Percentiles rank a stretch among this genome's conserved stretches.
These are phyloP conservation scores for Paraphaeosphaeria sporulosa DNA, from an alignment of 2,329 filamentous ascomycete genomes.

Conservation along the genomic window DNA sequence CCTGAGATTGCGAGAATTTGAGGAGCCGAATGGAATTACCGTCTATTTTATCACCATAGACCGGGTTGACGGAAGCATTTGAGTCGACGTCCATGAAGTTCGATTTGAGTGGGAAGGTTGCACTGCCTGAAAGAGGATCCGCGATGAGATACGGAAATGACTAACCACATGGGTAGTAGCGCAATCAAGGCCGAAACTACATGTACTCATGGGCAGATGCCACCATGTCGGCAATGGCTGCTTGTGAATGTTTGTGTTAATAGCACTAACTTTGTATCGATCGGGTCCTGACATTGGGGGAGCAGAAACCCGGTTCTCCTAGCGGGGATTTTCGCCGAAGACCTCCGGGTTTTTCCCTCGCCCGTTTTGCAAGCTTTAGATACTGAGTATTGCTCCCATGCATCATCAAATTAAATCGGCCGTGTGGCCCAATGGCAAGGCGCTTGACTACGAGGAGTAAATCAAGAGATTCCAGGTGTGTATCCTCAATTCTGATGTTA, in stretches of 20 bases:
- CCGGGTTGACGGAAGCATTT: background rate
- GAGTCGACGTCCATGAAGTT: slow-evolving; percentile 10
- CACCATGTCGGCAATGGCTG: background rate
- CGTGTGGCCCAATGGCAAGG: slow-evolving; percentile 61
- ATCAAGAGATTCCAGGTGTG: slow-evolving; percentile 10
- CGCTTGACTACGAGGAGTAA: slow-evolving; percentile 56
- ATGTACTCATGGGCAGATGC: background rate
- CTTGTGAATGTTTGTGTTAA: background rate
- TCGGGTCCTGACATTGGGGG: too few relatives aligned
- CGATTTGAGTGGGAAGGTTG: background rate
- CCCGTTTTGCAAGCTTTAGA: background rate
- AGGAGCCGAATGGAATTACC: too few relatives aligned
- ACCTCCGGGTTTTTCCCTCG: too few relatives aligned
- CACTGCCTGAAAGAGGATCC: slow-evolving; percentile 8
- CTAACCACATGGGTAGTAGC: background rate
- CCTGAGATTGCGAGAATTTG: slow-evolving; percentile 23
- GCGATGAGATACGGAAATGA: background rate
- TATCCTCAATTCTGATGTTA: too few relatives aligned
- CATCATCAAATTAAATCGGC: slow-evolving; percentile 11
- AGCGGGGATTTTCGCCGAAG: too few relatives aligned
- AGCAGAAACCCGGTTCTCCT: too few relatives aligned
- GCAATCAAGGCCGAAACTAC: background rate
- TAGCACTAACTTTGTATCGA: background rate
- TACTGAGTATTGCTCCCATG: background rate
- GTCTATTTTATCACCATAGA: slow-evolving; percentile 15